Percentiles rank a stretch among this genome's conserved stretches.
Evolutionary conservation across 805 yeast genomes (phyloP).

Genomic region (Candida manassasensis): DNA sequence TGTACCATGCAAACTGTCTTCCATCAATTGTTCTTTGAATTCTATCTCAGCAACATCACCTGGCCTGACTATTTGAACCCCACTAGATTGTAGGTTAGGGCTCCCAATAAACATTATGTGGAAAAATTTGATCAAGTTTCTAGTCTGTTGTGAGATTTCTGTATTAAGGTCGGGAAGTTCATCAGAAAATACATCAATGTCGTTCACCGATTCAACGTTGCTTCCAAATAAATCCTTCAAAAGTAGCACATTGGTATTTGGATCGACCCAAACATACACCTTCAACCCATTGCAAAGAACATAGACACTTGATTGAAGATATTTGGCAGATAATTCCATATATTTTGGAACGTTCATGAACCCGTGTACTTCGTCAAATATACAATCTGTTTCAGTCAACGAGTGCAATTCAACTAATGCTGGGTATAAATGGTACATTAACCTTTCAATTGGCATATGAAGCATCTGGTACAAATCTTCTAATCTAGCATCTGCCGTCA

Average conservation of each 20-base stretch:
- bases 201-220: slow-evolving; percentile 38
- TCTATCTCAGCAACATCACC: slow-evolving; percentile 55
- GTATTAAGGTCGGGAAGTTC: slow-evolving; percentile 70
- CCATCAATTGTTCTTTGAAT: slow-evolving; percentile 61
- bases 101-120: slow-evolving; percentile 29
- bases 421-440: slow-evolving; percentile 73
- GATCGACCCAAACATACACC: slow-evolving; percentile 63
- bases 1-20: slow-evolving; percentile 54
- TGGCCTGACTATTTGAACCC: slow-evolving; percentile 59
- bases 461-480: slow-evolving; percentile 48
- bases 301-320: slow-evolving; percentile 71
- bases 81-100: slow-evolving; percentile 24
- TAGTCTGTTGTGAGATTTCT: slow-evolving; percentile 61
- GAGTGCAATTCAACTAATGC: slow-evolving; percentile 70
- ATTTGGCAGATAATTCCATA: slow-evolving; percentile 37
- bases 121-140: slow-evolving; percentile 57
- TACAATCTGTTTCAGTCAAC: slow-evolving; percentile 51
- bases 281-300: slow-evolving; percentile 65
- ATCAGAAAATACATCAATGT: slow-evolving; percentile 46
- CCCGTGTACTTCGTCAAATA: slow-evolving; percentile 24
- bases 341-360: slow-evolving; percentile 48
- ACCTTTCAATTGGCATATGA: slow-evolving; percentile 48
- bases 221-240: slow-evolving; percentile 72
- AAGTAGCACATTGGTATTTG: slow-evolving; percentile 60
- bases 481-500: slow-evolving; percentile 61